Percentiles rank a stretch among this genome's conserved stretches.
Conservation (phyloP, 176 grass and related monocot species). For the Neostapfia colusana region DNA sequence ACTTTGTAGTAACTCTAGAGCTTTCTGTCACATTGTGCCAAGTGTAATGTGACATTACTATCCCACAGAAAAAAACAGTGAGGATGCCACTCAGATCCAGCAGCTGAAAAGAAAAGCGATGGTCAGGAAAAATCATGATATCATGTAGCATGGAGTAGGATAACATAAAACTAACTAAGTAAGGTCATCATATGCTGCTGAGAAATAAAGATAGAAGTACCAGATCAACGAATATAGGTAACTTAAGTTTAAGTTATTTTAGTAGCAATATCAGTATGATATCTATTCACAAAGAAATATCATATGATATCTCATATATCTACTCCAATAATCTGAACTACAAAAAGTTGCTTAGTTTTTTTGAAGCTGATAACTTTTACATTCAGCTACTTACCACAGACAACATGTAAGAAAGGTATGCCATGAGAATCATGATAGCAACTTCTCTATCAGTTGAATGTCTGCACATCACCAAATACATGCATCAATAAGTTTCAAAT, state of each 20-base stretch:
- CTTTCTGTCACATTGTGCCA: constrained; percentile 99
- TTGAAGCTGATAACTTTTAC: background rate
- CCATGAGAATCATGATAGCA: constrained; percentile 95
- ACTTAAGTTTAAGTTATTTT: constrained; percentile 7
- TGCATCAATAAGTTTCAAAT: constrained; percentile 17
- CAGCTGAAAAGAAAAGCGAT: constrained; percentile 62
- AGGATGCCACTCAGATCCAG: constrained; percentile 95
- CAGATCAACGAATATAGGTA: background rate
- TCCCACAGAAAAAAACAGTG: constrained; percentile 96
- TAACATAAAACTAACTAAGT: background rate
- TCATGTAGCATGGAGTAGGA: constrained; percentile 18
- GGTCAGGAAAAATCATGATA: constrained; percentile 13
- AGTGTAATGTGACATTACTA: constrained; percentile 99
- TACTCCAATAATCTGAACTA: background rate
- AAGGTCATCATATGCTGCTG: constrained; percentile 5
- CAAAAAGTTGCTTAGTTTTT: background rate
- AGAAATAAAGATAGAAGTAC: constrained; percentile 4
- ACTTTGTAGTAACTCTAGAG: constrained; percentile 94
- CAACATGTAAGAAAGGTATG: constrained; percentile 93
- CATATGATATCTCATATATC: background rate
- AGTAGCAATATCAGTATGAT: constrained; percentile 13
- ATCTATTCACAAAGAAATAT: too few species aligned
- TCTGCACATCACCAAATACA: constrained; percentile 42
- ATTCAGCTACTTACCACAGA: constrained; percentile 64
- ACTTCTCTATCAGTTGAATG: constrained; percentile 98